Base-by-base conservation (phyloP, 768 basidiomycete species). In the Auricularia cornea region DNA sequence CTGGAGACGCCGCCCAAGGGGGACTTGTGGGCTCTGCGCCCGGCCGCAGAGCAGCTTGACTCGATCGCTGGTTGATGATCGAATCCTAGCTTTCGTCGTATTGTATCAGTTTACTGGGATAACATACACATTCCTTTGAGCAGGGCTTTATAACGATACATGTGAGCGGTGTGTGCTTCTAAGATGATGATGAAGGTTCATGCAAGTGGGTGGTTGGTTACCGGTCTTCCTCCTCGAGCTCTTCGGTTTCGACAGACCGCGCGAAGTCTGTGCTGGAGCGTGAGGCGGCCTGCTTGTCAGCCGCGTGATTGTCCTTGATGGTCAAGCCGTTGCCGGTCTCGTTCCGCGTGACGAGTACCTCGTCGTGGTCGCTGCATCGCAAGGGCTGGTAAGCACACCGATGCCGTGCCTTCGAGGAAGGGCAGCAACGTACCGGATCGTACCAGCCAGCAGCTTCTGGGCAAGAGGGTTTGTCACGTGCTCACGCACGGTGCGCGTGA, bases 401-500 rank as follows among this genome's bases (percentile, higher is more conserved):
- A n/a, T n/a, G n/a, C n/a, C n/a, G n/a, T n/a, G n/a, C n/a, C n/a
- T n/a, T n/a, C n/a, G n/a, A n/a, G n/a, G n/a, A n/a, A n/a, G n/a
- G n/a, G n/a, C n/a, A n/a, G n/a, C n/a, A n/a, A n/a, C n/a, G 48
- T 65, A 88, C 88, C 88, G 77, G 65, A 96, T 86, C 3, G 87
- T 89, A 0, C 94, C 94, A 52, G 80, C 81, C 65, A 97, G 74
- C 69, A 96, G 69, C 71, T 89, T 89, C 72, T 85, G 84, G 0
- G 94, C 93, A 23, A 96, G 77, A 28, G 88, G 90, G 77, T 90
- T 90, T 52, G 93, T 74, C 11, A 97, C 88, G 68, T 89, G 84
- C 60, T 87, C 87, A 60, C 90, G 79, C 3, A 96, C 90, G 23
- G 94, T 84, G n/a, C 94, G 77, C 8, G 90, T 90, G 62, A 96